Conservation (phyloP, 2,329 filamentous ascomycete species). For the Cladosporium sp. region DNA sequence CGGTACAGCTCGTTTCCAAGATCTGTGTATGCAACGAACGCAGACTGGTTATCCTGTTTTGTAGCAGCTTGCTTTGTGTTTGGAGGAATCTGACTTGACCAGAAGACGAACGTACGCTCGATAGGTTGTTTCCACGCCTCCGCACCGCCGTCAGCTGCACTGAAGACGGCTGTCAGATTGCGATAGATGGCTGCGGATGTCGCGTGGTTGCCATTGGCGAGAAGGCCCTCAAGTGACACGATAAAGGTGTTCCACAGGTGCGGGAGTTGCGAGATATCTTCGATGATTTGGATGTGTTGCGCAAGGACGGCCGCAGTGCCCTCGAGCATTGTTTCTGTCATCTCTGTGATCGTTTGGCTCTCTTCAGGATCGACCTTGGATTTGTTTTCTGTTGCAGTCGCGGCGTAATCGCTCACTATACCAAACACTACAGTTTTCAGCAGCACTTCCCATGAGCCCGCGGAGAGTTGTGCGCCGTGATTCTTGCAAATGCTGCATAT, state of each 20-base stretch:
- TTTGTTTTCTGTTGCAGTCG: constrained; percentile 12
- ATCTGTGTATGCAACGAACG: constrained; percentile 78
- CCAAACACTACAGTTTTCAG: constrained; percentile 76
- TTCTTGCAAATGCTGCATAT: constrained; percentile 88
- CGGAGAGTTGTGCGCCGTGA: constrained; percentile 73
- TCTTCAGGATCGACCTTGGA: too few species aligned
- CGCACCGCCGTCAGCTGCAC: constrained; percentile 22
- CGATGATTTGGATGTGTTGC: constrained; percentile 71
- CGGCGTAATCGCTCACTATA: constrained; percentile 48
- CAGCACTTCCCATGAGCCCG: constrained; percentile 79
- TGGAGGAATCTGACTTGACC: constrained; percentile 28
- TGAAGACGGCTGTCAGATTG: constrained; percentile 37
- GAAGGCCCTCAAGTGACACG: constrained; percentile 57
- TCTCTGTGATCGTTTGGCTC: constrained; percentile 43
- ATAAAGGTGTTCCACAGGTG: constrained; percentile 73
- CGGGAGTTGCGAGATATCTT: constrained; percentile 62
- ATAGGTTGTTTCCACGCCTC: constrained; percentile 25
- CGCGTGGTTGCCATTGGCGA: constrained; percentile 36
- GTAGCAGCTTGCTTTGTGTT: constrained; percentile 11
- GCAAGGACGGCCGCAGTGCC: constrained; percentile 70
- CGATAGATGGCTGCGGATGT: constrained; percentile 41
- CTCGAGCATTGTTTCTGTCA: constrained; percentile 67
- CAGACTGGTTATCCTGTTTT: constrained; percentile 62
- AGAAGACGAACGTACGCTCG: constrained; percentile 27
- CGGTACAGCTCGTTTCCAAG: constrained; percentile 74